These are phyloP conservation scores for Globisporangium carolinianum DNA, from an alignment of 352 stramenopile genomes.

Conservation along the genomic window DNA sequence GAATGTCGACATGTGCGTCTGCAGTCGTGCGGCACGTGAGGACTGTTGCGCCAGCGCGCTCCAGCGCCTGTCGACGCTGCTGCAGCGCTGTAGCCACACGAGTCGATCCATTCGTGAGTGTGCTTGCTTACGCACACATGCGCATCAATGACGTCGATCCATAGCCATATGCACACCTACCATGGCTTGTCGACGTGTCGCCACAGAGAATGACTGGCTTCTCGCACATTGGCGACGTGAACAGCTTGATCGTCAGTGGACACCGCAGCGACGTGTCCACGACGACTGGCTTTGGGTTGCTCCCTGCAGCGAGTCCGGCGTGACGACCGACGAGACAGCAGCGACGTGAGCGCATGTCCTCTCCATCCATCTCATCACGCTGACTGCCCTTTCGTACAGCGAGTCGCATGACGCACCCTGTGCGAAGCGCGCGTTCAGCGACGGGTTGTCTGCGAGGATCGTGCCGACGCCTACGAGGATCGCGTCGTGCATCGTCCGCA, in stretches of 20 bases:
- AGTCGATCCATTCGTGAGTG: no score
- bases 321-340: neutral
- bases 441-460: conserved; percentile 83
- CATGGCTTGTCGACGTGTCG: conserved; percentile 14
- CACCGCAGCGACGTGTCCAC: conserved; percentile 66
- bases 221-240: conserved; percentile 54
- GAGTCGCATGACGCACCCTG: conserved; percentile 20
- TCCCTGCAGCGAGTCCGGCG: conserved; percentile 17
- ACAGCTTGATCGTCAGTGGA: conserved; percentile 65
- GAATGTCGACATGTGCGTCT: conserved; percentile 43
- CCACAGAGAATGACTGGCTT: conserved; percentile 66
- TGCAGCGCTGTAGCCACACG: conserved; percentile 22
- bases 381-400: neutral
- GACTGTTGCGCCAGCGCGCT: conserved; percentile 37
- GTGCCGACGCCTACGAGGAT: conserved; percentile 88
- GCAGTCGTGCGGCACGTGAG: conserved; percentile 23
- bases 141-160: no score
- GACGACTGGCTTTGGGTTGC: conserved; percentile 66
- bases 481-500: conserved; percentile 80
- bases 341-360: neutral
- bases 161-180: neutral
- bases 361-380: neutral
- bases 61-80: conserved; percentile 26
- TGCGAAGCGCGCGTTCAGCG: conserved; percentile 64
- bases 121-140: no score